Conservation (phyloP, 768 basidiomycete species). For the Boletus pseudo-olivaceus region DNA sequence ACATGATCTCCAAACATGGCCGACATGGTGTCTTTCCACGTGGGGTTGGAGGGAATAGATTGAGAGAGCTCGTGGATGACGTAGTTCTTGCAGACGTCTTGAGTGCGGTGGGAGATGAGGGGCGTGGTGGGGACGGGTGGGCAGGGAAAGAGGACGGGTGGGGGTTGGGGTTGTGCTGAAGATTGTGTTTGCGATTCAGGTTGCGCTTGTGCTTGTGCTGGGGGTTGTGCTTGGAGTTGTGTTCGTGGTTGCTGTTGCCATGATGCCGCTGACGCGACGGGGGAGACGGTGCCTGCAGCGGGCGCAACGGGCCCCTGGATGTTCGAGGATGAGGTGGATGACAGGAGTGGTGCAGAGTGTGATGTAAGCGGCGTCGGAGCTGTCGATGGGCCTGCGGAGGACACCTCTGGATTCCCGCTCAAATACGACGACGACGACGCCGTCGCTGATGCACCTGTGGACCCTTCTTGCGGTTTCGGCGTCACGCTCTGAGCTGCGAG, state of each 20-base stretch:
- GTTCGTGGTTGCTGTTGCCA: conserved; percentile 2
- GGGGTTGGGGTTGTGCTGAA: neutral
- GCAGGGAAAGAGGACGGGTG: conserved; percentile 10
- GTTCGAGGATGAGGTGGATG: conserved; percentile 1
- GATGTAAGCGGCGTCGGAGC: neutral
- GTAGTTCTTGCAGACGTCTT: conserved; percentile 65
- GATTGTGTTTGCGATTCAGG: neutral
- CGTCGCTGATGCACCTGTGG: neutral
- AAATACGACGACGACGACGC: neutral
- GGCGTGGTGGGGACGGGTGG: conserved; percentile 8
- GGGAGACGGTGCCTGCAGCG: neutral
- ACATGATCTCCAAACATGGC: conserved; percentile 85
- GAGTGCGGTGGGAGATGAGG: conserved; percentile 34
- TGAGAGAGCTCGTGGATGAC: conserved; percentile 62
- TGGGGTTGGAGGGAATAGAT: conserved; percentile 43
- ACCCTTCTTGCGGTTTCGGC: conserved; percentile 8
- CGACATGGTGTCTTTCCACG: conserved; percentile 71
- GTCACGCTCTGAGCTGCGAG: conserved; percentile 4
- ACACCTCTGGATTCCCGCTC: neutral
- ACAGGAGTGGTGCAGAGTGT: neutral
- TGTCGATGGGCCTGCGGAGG: neutral
- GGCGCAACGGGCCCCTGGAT: neutral
- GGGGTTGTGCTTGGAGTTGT: neutral
- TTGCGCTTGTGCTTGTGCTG: conserved; percentile 27
- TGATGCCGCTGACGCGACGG: neutral